These are phyloP conservation scores for Vitis hybrid DNA, from an alignment of 177 flowering plant species.

Conservation along the genomic window DNA sequence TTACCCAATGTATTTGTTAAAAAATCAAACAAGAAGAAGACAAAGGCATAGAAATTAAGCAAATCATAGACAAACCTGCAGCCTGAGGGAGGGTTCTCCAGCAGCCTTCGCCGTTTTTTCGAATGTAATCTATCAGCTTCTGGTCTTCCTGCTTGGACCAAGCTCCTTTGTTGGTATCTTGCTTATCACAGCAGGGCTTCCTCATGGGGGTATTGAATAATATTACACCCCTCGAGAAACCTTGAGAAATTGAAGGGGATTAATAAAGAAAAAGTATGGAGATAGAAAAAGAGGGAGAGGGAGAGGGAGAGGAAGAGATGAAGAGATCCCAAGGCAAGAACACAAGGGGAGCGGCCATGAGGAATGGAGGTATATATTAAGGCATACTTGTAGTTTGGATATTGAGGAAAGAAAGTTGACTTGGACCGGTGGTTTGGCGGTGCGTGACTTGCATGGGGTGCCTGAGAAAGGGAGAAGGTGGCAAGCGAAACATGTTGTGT, in stretches of 20 bases:
- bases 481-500: constrained; percentile 5
- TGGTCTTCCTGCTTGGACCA: constrained; percentile 53
- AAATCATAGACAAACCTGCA: constrained; percentile 27
- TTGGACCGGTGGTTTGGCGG: constrained; percentile 50
- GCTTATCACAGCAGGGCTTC: constrained; percentile 45
- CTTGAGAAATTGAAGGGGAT: too few species aligned
- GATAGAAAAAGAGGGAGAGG: neutral
- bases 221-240: too few species aligned
- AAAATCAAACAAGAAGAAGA: too few species aligned
- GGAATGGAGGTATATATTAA: neutral
- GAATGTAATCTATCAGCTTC: constrained; percentile 37
- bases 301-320: constrained; percentile 6
- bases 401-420: constrained; percentile 22
- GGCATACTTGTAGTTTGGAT: neutral
- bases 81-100: constrained; percentile 43
- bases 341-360: neutral
- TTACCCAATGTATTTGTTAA: too few species aligned
- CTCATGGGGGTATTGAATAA: constrained; percentile 21
- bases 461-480: neutral
- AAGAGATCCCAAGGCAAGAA: constrained; percentile 1
- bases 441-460: constrained; percentile 22
- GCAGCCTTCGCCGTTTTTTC: constrained; percentile 40
- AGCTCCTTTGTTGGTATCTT: constrained; percentile 41
- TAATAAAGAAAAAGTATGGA: neutral
- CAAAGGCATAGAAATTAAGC: too few species aligned